Evolutionary conservation across 352 stramenopile genomes (phyloP).

Genomic region (Phytophthora sansomeana): DNA sequence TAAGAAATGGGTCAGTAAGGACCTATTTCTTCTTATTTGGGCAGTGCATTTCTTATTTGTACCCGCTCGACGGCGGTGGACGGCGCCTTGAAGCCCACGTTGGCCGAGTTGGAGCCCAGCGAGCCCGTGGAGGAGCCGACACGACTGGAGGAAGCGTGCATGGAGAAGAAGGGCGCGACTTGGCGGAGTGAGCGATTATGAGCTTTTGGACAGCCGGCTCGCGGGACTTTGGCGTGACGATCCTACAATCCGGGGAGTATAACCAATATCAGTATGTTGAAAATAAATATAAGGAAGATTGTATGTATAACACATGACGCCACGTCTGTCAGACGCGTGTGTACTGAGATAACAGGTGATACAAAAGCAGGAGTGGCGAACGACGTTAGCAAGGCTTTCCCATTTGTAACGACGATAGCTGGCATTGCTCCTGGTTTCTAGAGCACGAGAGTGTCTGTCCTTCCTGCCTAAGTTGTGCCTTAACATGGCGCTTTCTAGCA

Average conservation of each 20-base stretch:
- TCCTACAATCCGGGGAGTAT: constrained; percentile 1
- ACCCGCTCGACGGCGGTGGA: constrained; percentile 65
- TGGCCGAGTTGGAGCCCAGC: constrained; percentile 39
- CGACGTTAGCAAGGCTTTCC: constrained; percentile 2
- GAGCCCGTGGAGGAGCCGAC: constrained; percentile 45
- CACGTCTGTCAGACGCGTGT: background rate
- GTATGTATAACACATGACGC: background rate
- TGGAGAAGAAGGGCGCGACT: constrained; percentile 11
- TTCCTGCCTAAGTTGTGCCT: background rate
- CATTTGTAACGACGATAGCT: constrained; percentile 21
- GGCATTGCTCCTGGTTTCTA: background rate
- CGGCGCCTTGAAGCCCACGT: constrained; percentile 47
- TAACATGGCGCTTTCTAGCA: constrained; percentile 55
- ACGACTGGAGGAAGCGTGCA: constrained; percentile 45
- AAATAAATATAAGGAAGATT: background rate
- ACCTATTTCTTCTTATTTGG: background rate
- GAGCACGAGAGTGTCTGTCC: background rate
- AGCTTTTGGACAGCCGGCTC: constrained; percentile 12
- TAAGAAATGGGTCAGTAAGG: constrained; percentile 8
- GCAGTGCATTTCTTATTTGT: constrained; percentile 12
- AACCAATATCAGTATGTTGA: constrained; percentile 13
- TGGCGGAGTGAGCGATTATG: background rate
- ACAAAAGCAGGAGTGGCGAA: background rate
- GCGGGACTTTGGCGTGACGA: constrained; percentile 14
- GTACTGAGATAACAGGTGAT: constrained; percentile 1